These are phyloP conservation scores for Chytriomyces confervae DNA, from an alignment of 192 early-diverging fungal species.

Conservation along the genomic window DNA sequence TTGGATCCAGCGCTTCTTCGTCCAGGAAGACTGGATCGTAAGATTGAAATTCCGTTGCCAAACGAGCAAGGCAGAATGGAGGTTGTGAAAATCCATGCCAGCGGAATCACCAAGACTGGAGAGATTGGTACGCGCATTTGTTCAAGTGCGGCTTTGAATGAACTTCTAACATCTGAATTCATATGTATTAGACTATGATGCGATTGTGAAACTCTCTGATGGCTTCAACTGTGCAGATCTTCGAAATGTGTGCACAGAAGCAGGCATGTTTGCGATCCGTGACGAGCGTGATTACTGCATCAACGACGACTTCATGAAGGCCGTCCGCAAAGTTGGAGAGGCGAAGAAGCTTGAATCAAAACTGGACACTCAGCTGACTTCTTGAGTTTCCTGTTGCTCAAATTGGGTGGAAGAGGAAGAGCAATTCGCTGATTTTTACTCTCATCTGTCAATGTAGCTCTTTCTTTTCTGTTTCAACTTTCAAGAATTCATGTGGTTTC, in stretches of 20 bases:
- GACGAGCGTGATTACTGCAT: conserved; percentile 96
- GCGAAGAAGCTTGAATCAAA: conserved; percentile 84
- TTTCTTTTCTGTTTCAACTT: too few species aligned
- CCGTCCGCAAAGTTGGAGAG: conserved; percentile 96
- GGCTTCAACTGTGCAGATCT: conserved; percentile 99
- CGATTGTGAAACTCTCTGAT: conserved; percentile 96
- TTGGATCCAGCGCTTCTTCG: conserved; percentile 97
- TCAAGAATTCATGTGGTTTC: too few species aligned
- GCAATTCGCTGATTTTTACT: too few species aligned
- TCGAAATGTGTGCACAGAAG: conserved; percentile 99
- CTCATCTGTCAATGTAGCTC: too few species aligned
- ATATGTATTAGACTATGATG: conserved; percentile 84
- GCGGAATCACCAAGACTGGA: conserved; percentile 91
- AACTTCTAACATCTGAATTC: conserved; percentile 23
- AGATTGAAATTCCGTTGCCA: conserved; percentile 99
- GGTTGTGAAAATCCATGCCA: conserved; percentile 97
- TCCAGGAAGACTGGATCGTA: conserved; percentile 96
- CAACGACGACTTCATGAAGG: conserved; percentile 99
- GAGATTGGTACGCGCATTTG: conserved; percentile 75
- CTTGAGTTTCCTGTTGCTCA: not conserved
- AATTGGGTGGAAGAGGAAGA: too few species aligned
- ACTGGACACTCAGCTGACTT: conserved; percentile 44
- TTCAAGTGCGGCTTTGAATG: conserved; percentile 6
- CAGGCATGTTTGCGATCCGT: conserved; percentile 99
- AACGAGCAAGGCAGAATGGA: conserved; percentile 98